Percentiles rank a stretch among this genome's conserved stretches.
Conservation (phyloP, 2,329 filamentous ascomycete species). For the Trichothecium sympodiale region DNA sequence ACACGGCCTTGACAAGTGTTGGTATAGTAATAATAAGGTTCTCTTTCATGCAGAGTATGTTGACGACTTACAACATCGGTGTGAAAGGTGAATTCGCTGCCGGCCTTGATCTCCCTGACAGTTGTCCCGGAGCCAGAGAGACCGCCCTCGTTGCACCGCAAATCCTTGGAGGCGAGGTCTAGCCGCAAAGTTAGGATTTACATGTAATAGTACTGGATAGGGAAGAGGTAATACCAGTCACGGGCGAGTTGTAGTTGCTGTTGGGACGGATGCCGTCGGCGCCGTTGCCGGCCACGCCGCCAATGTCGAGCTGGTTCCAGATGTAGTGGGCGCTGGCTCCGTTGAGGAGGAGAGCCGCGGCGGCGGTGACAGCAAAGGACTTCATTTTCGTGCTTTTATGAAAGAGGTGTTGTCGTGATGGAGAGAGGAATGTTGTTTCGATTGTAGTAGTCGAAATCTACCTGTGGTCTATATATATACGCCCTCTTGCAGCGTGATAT, state of each 20-base stretch:
- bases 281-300: conserved; percentile 11
- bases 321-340: conserved; percentile 15
- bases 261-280: conserved; percentile 24
- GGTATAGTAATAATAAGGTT: neutral
- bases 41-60: neutral
- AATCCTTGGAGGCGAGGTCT: conserved; percentile 24
- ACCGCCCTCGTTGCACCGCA: conserved; percentile 26
- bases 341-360: conserved; percentile 4
- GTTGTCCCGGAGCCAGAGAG: conserved; percentile 16
- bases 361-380: conserved; percentile 2
- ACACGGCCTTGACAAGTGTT: conserved; percentile 20
- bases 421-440: too few species aligned
- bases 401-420: too few species aligned
- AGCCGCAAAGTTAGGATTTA: neutral
- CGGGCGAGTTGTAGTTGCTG: conserved; percentile 25
- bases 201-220: too few species aligned
- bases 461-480: too few species aligned
- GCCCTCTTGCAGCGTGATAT: too few species aligned
- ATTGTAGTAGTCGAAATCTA: too few species aligned
- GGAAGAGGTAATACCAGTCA: conserved; percentile 12
- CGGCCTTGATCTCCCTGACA: conserved; percentile 20
- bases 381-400: conserved; percentile 6
- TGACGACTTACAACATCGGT: conserved; percentile 17
- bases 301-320: conserved; percentile 17
- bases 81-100: conserved; percentile 23